Evolutionary conservation across 73 alveolate species (phyloP), one percentile per base, ranked within the genome.

Genomic region (Durusdinium trenchii): DNA sequence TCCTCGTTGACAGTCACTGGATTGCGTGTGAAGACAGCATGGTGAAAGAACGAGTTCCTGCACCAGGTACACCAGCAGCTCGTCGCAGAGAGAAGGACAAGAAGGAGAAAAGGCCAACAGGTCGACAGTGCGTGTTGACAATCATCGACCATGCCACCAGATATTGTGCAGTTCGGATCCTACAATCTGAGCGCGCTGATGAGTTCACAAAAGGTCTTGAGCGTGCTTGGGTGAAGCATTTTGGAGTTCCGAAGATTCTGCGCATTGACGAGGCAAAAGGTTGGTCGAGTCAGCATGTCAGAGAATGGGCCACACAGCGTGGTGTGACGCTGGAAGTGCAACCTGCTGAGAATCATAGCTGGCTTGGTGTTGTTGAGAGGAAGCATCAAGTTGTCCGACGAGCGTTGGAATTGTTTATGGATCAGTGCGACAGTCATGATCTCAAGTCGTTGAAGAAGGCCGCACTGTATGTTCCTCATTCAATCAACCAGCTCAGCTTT

Each of bases 261-360:
- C 28, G 95, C 35, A 75, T 89, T 40, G 96, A 89, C 51, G 96
- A 89, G 54, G 96, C 96, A 9, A 89, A 89, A 35, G 96, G 96
- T 30, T 89, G 96, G 96, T 20, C 91, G 3, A 48, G 71, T 7
- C 46, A 81, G 91, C 91, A 81, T 81, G 91, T 47, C 30, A 26
- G 91, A 4, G 91, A 81, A 48, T 81, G 91, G 91, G 91, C 91
- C 0, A 30, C 91, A 1, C 35, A 46, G 2, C 20, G 91, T 6
- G 91, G 91, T 30, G 32, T 81, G 28, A 48, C 36, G 12, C 30
- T 81, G 23, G 91, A 81, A 43, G 91, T 81, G 28, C 91, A 81
- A 30, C 91, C 91, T 0, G 91, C 91, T 0, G 91, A 81, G 71
- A 47, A 50, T 7, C 91, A 81, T 35, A 48, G 71, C 20, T 81